Conservation (phyloP, 2,329 filamentous ascomycete genomes). For the Penicillium paneum region DNA sequence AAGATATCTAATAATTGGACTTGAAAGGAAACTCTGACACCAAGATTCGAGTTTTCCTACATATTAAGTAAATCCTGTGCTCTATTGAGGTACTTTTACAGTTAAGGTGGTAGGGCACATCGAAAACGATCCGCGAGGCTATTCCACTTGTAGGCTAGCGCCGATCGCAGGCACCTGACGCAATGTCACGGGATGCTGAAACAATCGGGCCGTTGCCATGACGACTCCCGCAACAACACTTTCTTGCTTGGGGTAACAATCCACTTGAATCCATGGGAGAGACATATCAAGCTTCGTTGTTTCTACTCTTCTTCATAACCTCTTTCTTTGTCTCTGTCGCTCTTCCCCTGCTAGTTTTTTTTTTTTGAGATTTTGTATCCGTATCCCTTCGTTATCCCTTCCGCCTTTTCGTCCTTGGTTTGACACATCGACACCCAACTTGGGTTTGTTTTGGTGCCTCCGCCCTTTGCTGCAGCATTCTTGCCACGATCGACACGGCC, state of each 20-base stretch:
- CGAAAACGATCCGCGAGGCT: slow-evolving; percentile 1
- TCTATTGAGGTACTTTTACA: background rate
- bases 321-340: slow-evolving; percentile 9
- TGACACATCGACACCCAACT: slow-evolving; percentile 6
- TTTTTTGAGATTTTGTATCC: slow-evolving; percentile 5
- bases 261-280: slow-evolving; percentile 26
- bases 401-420: slow-evolving; percentile 5
- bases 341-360: slow-evolving; percentile 8
- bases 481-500: slow-evolving; percentile 24
- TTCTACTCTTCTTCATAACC: slow-evolving; percentile 11
- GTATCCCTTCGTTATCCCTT: slow-evolving; percentile 26
- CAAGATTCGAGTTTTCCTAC: background rate
- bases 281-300: slow-evolving; percentile 22
- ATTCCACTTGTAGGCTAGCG: slow-evolving; percentile 14
- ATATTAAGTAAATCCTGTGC: background rate
- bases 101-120: slow-evolving; percentile 2
- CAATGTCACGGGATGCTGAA: slow-evolving; percentile 14
- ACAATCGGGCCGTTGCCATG: slow-evolving; percentile 27
- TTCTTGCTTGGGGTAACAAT: slow-evolving; percentile 28
- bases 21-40: background rate
- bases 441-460: slow-evolving; percentile 11
- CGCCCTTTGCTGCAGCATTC: slow-evolving; percentile 23
- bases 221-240: slow-evolving; percentile 34
- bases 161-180: slow-evolving; percentile 14
- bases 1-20: too few species aligned